Base-by-base conservation (phyloP, 352 stramenopile species). In the Plasmopara halstedii region DNA sequence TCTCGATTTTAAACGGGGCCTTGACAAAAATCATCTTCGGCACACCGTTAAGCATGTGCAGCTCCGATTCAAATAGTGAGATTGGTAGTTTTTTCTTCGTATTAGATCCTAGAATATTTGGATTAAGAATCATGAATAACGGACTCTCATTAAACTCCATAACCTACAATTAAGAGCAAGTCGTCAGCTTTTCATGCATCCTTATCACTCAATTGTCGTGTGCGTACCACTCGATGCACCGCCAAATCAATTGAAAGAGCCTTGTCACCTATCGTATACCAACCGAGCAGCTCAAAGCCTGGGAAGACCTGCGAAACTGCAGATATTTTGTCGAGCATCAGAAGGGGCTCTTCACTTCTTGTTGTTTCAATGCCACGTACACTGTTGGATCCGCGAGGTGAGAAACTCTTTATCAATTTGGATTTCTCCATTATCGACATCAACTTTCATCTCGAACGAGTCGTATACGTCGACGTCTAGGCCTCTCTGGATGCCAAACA, bases 401-500 rank as follows among this genome's bases (percentile, higher is more conserved):
- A 94, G 53, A 39, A 91, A 95, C 17, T 85, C 78, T 56, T 84
- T 85, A 62, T 93, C 80, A 39, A 95, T 79, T 53, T 83, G 62
- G 22, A 90, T 69, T 20, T 72, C 53, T 15, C 58, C 69, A 40
- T 62, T 58, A 35, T 60, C 50, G 3, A 79, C 41, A 19, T 93
- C 73, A 44, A 84, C 85, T 26, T 79, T 80, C 51, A 95, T 79
- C 71, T 95, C 85, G 47, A 95, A 94, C 46, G 83, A 92, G 63
- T 95, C 83, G 45, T 74, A 86, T 6, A 95, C 75, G 10, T 81
- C 64, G 18, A 93, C 81, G 14, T 89, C 64, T 19, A 92, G 59
- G 0, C 77, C 79, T 45, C 83, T 83, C 55, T 95, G 87, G 52
- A 88, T 78, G 13, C 94, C 94, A 66, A 98, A 98, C 18, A 98